Evolutionary conservation across 768 basidiomycete genomes (phyloP).

Genomic region (Arthromyces matolae): DNA sequence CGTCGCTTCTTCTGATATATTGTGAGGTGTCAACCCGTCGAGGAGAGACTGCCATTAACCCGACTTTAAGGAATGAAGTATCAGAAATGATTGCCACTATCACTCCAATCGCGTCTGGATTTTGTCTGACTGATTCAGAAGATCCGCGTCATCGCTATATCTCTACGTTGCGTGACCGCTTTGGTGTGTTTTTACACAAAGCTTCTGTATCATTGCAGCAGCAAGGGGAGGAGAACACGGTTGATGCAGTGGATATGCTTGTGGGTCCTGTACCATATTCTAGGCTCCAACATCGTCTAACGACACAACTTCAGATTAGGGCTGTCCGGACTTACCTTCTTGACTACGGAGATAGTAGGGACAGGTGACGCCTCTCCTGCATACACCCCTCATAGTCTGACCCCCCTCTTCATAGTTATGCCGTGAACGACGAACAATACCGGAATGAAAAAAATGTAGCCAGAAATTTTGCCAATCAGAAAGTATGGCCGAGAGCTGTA

Average conservation of each 20-base stretch:
- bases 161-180: slow-evolving; percentile 49
- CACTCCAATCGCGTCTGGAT: slow-evolving; percentile 59
- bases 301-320: slow-evolving; percentile 48
- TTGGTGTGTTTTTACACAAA: slow-evolving; percentile 65
- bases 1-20: slow-evolving; percentile 56
- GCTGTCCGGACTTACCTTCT: slow-evolving; percentile 70
- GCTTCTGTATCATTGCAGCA: slow-evolving; percentile 65
- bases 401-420: slow-evolving; percentile 41
- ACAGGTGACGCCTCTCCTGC: slow-evolving; percentile 30
- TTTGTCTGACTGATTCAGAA: slow-evolving; percentile 58
- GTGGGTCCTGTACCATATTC: slow-evolving; percentile 35
- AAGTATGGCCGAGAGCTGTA: slow-evolving; percentile 72
- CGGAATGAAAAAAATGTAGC: slow-evolving; percentile 61
- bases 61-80: slow-evolving; percentile 55
- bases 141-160: slow-evolving; percentile 69
- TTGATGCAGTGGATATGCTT: slow-evolving; percentile 75
- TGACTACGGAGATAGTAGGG: slow-evolving; percentile 71
- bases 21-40: slow-evolving; percentile 45
- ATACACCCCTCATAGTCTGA: neutral
- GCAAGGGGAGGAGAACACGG: slow-evolving; percentile 77
- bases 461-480: slow-evolving; percentile 65
- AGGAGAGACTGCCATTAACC: neutral
- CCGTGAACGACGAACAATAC: slow-evolving; percentile 54
- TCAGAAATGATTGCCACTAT: slow-evolving; percentile 74
- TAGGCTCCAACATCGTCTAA: neutral